Evolutionary conservation across 139 green algal species (phyloP).

Genomic region (Coelastrella sp.): DNA sequence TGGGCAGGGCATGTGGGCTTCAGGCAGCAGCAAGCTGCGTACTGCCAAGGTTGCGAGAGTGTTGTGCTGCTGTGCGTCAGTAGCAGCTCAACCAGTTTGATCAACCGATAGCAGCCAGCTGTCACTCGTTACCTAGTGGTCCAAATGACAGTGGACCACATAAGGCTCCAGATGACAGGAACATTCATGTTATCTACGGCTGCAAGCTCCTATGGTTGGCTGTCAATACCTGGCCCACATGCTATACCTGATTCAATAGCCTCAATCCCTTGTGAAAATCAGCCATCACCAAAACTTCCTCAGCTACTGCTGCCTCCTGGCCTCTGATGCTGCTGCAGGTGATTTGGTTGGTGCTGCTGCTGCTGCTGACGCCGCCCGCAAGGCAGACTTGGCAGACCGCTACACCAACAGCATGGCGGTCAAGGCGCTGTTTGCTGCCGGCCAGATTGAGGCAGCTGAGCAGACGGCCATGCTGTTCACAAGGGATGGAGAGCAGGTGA

Average conservation of each 20-base stretch:
- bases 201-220: too few species aligned
- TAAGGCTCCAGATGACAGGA: slow-evolving; percentile 24
- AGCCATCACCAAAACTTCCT: too few species aligned
- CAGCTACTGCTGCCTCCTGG: too few species aligned
- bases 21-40: too few species aligned
- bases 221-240: too few species aligned
- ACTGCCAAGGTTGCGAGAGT: slow-evolving; percentile 35
- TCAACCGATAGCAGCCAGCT: slow-evolving; percentile 14
- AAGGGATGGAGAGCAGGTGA: slow-evolving; percentile 84
- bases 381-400: slow-evolving; percentile 79
- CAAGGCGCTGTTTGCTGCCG: slow-evolving; percentile 77
- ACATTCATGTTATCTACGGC: not conserved
- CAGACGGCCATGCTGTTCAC: slow-evolving; percentile 89
- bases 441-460: slow-evolving; percentile 78
- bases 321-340: not conserved
- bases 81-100: slow-evolving; percentile 42
- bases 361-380: slow-evolving; percentile 72
- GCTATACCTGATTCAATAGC: too few species aligned
- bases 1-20: too few species aligned
- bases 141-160: slow-evolving; percentile 3
- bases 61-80: slow-evolving; percentile 41
- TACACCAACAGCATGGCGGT: slow-evolving; percentile 93
- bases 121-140: slow-evolving; percentile 40
- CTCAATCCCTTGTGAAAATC: too few species aligned
- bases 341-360: slow-evolving; percentile 71